Conservation (phyloP, 345 rosid genomes). For the Physaria fendleri region DNA sequence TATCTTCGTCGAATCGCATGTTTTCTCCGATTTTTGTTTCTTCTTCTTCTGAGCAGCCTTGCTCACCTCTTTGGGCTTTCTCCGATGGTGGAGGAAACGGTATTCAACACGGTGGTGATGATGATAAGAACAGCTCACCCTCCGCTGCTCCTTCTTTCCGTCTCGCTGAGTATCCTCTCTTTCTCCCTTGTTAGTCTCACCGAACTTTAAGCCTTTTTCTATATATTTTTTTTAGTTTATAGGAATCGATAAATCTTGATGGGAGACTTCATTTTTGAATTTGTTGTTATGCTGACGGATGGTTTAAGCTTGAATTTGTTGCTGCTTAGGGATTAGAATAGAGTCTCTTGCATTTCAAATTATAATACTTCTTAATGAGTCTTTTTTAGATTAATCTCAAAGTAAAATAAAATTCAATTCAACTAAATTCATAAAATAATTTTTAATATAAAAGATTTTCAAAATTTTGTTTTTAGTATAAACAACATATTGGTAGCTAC, state of each 20-base stretch:
- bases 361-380: too few relatives aligned
- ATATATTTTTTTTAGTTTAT: neutral
- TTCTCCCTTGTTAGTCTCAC: conserved; percentile 50
- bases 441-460: too few relatives aligned
- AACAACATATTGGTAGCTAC: too few relatives aligned
- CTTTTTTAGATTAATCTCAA: too few relatives aligned
- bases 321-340: too few relatives aligned
- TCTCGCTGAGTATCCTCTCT: conserved; percentile 42
- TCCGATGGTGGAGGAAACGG: conserved; percentile 35
- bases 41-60: conserved; percentile 56
- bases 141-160: conserved; percentile 29
- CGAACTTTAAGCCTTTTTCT: neutral
- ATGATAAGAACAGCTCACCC: conserved; percentile 32
- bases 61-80: conserved; percentile 91
- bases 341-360: too few relatives aligned
- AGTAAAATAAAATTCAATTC: too few relatives aligned
- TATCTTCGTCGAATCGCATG: conserved; percentile 37
- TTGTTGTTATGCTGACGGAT: neutral
- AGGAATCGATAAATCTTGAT: neutral
- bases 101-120: conserved; percentile 10
- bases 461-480: too few relatives aligned
- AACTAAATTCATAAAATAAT: too few relatives aligned
- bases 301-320: too few relatives aligned
- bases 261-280: neutral
- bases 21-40: conserved; percentile 42